Evolutionary conservation across 805 yeast species (phyloP).

Genomic region (Candida michaelii): DNA sequence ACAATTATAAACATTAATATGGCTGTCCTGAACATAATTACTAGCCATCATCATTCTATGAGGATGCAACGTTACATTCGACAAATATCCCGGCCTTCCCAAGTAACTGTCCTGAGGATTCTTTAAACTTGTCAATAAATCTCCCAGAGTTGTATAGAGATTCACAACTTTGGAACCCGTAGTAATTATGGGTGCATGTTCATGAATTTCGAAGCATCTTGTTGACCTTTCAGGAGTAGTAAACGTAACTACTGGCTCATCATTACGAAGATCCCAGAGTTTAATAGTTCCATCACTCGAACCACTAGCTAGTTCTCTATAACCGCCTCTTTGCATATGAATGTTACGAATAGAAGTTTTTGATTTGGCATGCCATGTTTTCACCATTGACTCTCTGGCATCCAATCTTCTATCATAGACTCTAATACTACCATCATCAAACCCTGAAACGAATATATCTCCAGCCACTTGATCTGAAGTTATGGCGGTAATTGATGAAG

Average conservation of each 20-base stretch:
- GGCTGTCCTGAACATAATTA: constrained; percentile 74
- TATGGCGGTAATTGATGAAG: constrained; percentile 81
- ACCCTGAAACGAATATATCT: constrained; percentile 85
- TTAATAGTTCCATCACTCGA: constrained; percentile 78
- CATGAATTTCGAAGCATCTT: constrained; percentile 82
- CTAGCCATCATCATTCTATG: constrained; percentile 93
- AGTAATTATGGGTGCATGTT: constrained; percentile 93
- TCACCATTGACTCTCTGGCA: constrained; percentile 80
- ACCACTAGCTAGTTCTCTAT: constrained; percentile 84
- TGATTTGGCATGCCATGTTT: constrained; percentile 59
- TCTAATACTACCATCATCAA: constrained; percentile 84
- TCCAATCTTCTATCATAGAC: constrained; percentile 89
- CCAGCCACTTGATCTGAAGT: constrained; percentile 97
- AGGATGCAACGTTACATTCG: constrained; percentile 80
- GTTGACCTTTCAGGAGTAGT: constrained; percentile 51
- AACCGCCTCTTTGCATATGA: constrained; percentile 96
- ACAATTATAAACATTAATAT: constrained; percentile 58
- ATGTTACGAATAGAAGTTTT: constrained; percentile 63
- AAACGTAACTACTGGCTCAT: constrained; percentile 69
- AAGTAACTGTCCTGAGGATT: constrained; percentile 46
- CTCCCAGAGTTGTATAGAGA: constrained; percentile 85
- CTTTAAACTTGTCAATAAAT: constrained; percentile 60
- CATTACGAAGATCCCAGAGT: constrained; percentile 84
- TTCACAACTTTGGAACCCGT: constrained; percentile 81
- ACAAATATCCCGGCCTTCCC: constrained; percentile 54